Conservation (phyloP, 441 rosid species). For the Viola pubescens region DNA sequence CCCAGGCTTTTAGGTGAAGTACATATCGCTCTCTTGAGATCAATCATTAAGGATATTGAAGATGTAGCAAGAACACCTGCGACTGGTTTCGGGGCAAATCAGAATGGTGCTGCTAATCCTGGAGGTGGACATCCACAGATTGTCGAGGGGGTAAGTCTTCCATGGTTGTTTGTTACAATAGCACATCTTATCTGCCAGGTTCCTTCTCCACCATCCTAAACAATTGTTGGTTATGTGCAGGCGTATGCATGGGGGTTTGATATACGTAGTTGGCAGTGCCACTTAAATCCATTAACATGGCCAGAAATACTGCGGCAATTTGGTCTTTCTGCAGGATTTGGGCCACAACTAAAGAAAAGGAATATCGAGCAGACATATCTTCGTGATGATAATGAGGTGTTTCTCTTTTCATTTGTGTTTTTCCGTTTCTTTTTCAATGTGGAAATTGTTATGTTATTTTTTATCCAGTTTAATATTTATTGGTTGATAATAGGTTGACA, state of each 20-base stretch:
- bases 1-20: conserved; percentile 72
- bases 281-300: conserved; percentile 74
- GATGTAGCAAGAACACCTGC: conserved; percentile 60
- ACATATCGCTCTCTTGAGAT: conserved; percentile 58
- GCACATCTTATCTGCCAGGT: conserved; percentile 7
- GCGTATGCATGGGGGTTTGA: conserved; percentile 91
- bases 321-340: conserved; percentile 81
- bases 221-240: conserved; percentile 25
- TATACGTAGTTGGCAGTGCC: conserved; percentile 62
- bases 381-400: conserved; percentile 63
- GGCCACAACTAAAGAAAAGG: conserved; percentile 57
- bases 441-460: neutral
- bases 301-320: conserved; percentile 81
- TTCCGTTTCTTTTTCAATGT: neutral
- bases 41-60: conserved; percentile 78
- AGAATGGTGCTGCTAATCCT: conserved; percentile 53
- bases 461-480: neutral
- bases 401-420: conserved; percentile 7
- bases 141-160: conserved; percentile 70
- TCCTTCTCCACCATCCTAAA: neutral
- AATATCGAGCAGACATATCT: conserved; percentile 34
- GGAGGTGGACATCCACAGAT: conserved; percentile 83
- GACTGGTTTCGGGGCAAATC: conserved; percentile 51
- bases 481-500: neutral
- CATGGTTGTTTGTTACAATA: conserved; percentile 3